Evolutionary conservation across 2,329 filamentous ascomycete species (phyloP).

Genomic region (Trichophaea hybrida): DNA sequence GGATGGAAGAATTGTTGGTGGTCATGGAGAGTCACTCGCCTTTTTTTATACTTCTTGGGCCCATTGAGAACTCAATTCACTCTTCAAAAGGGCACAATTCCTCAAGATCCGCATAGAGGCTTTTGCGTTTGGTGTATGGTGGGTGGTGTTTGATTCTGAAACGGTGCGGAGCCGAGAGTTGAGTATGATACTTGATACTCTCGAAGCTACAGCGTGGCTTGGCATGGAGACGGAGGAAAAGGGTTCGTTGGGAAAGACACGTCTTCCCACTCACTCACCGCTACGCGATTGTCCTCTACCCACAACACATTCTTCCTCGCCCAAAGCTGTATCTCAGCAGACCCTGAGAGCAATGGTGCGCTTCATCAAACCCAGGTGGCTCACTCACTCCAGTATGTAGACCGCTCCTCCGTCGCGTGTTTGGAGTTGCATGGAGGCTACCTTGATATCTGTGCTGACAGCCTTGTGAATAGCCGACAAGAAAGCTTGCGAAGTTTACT

Average conservation of each 20-base stretch:
- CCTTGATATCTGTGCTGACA: slow-evolving; percentile 6
- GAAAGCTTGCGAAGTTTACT: slow-evolving; percentile 97
- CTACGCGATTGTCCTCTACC: not conserved
- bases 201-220: too few relatives aligned
- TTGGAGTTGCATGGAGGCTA: not conserved
- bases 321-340: not conserved
- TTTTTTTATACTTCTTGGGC: too few relatives aligned
- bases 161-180: too few relatives aligned
- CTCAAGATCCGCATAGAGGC: too few relatives aligned
- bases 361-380: slow-evolving; percentile 89
- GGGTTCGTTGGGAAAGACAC: not conserved
- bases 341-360: slow-evolving; percentile 43
- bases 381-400: slow-evolving; percentile 69
- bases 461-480: slow-evolving; percentile 53
- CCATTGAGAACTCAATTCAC: too few relatives aligned
- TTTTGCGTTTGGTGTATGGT: too few relatives aligned
- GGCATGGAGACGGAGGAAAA: too few relatives aligned
- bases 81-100: too few relatives aligned
- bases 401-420: slow-evolving; percentile 2
- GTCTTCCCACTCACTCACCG: not conserved
- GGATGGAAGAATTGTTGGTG: too few relatives aligned
- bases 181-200: too few relatives aligned
- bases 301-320: not conserved
- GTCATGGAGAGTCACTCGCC: too few relatives aligned
- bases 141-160: too few relatives aligned